phyloP scores from a whole-genome alignment of 2,329 filamentous ascomycete genomes.

The Knufia fluminis region DNA sequence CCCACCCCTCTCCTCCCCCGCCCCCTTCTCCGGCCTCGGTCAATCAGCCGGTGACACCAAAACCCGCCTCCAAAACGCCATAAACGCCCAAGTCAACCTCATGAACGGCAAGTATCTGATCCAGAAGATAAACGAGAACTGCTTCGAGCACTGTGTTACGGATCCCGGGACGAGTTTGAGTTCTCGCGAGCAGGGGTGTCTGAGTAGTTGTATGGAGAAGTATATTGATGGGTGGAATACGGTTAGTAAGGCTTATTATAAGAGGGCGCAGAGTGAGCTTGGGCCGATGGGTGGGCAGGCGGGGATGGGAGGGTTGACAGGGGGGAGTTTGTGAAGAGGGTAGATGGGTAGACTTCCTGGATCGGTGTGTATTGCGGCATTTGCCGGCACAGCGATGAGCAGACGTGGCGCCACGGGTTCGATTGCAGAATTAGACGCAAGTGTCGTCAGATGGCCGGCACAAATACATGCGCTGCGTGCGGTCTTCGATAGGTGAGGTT shows the following conservation, averaged over 20 bases:
- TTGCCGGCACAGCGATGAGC: too few species aligned
- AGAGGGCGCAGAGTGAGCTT: conserved; percentile 51
- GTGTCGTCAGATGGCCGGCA: too few species aligned
- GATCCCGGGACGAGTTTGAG: conserved; percentile 60
- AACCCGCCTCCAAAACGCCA: conserved; percentile 38
- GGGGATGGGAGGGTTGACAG: not conserved
- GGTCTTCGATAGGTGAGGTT: too few species aligned
- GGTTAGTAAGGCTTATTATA: conserved; percentile 60
- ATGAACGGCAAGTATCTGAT: conserved; percentile 62
- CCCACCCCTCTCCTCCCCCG: conserved; percentile 9
- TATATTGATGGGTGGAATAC: conserved; percentile 74
- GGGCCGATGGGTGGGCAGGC: not conserved
- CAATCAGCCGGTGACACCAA: conserved; percentile 19
- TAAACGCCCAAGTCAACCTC: conserved; percentile 57
- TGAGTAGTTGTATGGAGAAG: conserved; percentile 72
- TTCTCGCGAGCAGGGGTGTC: conserved; percentile 59
- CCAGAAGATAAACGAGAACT: conserved; percentile 72
- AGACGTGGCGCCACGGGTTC: too few species aligned
- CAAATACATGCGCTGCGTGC: too few species aligned
- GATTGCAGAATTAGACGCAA: too few species aligned
- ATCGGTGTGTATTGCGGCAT: too few species aligned
- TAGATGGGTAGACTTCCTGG: too few species aligned
- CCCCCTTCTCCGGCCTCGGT: conserved; percentile 24
- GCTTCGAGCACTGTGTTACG: conserved; percentile 68
- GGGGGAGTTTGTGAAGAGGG: not conserved